Percentiles rank a stretch among this genome's conserved stretches.
phyloP scores from a whole-genome alignment of 1,284 basidiomycete species.

The Leccinum solheimii region DNA sequence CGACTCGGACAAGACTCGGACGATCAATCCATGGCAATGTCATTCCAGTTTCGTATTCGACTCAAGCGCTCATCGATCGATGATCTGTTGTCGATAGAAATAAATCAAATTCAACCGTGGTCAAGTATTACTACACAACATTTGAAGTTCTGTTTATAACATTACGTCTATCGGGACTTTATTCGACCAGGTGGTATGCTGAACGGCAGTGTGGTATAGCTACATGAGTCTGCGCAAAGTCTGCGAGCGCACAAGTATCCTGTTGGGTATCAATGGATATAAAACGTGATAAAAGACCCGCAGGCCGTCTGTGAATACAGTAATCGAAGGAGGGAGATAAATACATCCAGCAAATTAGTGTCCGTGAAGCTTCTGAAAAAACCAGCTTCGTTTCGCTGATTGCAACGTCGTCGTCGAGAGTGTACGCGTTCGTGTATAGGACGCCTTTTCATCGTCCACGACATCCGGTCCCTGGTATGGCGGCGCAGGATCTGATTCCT shows the following conservation, averaged over 20 bases:
- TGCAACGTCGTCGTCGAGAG: background rate
- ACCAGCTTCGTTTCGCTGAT: conserved; percentile 21
- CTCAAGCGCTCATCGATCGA: background rate
- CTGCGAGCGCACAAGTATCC: background rate
- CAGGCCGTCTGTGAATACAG: background rate
- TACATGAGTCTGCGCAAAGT: conserved; percentile 2
- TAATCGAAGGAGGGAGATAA: background rate
- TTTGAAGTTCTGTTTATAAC: background rate
- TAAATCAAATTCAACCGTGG: background rate
- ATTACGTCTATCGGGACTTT: background rate
- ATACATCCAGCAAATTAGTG: background rate
- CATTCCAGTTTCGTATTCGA: background rate
- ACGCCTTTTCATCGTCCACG: conserved; percentile 20
- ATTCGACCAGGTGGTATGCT: background rate
- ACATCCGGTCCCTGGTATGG: conserved; percentile 10
- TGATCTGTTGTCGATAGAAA: background rate
- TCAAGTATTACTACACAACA: background rate
- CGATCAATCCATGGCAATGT: background rate
- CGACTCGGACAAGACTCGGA: background rate
- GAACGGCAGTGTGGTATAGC: conserved; percentile 1
- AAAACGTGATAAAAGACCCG: background rate
- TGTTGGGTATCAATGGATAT: background rate
- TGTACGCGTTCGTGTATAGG: background rate
- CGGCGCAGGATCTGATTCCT: conserved; percentile 16
- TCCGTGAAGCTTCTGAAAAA: conserved; percentile 18